These are phyloP conservation scores for Emydomyces testavorans DNA, from an alignment of 2,329 filamentous ascomycete species.

Conservation along the genomic window DNA sequence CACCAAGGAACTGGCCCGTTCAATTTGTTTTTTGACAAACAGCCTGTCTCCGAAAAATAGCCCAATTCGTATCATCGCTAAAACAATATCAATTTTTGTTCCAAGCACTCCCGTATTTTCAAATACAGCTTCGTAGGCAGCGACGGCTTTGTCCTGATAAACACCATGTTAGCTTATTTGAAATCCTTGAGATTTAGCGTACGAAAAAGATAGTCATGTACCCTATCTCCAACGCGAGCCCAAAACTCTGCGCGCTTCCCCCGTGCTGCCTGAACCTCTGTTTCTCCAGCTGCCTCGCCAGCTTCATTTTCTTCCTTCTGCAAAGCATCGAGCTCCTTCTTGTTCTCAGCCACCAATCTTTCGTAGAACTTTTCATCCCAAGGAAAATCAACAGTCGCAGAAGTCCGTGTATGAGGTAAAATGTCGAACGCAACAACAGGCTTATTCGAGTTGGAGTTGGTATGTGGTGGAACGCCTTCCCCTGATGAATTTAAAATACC, in stretches of 20 bases:
- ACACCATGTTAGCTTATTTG: conserved; percentile 4
- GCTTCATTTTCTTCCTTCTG: conserved; percentile 89
- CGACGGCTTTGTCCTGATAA: conserved; percentile 76
- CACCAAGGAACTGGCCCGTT: conserved; percentile 77
- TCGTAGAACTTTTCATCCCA: conserved; percentile 90
- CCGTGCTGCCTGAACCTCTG: conserved; percentile 80
- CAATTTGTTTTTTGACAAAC: conserved; percentile 85
- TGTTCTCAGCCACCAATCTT: conserved; percentile 63
- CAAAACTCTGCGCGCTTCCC: conserved; percentile 95
- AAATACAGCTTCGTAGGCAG: conserved; percentile 82
- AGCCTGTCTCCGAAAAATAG: conserved; percentile 92
- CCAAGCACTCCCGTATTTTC: conserved; percentile 96
- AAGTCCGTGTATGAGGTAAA: conserved; percentile 58
- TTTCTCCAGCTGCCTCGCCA: conserved; percentile 89
- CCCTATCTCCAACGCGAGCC: conserved; percentile 93
- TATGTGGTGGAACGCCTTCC: conserved; percentile 46
- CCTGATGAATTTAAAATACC: conserved; percentile 69
- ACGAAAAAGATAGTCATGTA: no score
- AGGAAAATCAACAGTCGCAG: conserved; percentile 56
- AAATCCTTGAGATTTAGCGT: no score
- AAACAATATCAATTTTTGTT: conserved; percentile 91
- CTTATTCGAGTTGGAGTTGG: conserved; percentile 34
- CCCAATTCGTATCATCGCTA: conserved; percentile 89
- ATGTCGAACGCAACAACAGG: conserved; percentile 55
- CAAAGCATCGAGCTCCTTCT: conserved; percentile 61